Evolutionary conservation across 768 basidiomycete genomes (phyloP).

Genomic region (Russula sp.): DNA sequence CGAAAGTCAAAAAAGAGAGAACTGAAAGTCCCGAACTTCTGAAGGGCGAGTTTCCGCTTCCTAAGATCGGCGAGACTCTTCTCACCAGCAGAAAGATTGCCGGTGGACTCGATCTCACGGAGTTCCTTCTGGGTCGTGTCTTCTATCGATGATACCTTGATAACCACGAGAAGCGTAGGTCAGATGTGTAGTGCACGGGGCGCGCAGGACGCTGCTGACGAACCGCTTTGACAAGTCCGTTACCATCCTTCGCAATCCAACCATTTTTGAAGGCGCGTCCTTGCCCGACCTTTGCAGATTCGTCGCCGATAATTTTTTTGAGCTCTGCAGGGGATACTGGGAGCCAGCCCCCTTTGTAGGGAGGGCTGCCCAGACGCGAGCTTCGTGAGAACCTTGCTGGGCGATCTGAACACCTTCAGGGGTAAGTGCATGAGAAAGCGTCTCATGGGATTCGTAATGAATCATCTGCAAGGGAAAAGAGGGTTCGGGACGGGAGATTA

Average conservation of each 20-base stretch:
- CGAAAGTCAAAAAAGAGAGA: not conserved
- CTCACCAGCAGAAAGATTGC: slow-evolving; percentile 71
- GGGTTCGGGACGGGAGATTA: slow-evolving; percentile 20
- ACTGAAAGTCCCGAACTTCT: slow-evolving; percentile 52
- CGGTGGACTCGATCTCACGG: slow-evolving; percentile 66
- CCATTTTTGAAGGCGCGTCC: slow-evolving; percentile 94
- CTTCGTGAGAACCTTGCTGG: slow-evolving; percentile 87
- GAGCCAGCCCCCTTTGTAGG: slow-evolving; percentile 66
- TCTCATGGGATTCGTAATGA: slow-evolving; percentile 72
- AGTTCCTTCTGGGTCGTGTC: slow-evolving; percentile 78
- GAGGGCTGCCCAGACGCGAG: slow-evolving; percentile 85
- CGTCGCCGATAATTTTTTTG: slow-evolving; percentile 76
- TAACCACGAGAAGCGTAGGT: slow-evolving; percentile 6
- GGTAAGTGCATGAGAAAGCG: slow-evolving; percentile 68
- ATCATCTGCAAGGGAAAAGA: slow-evolving; percentile 61
- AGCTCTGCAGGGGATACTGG: slow-evolving; percentile 67
- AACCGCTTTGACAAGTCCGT: slow-evolving; percentile 82
- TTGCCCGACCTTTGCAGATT: slow-evolving; percentile 90
- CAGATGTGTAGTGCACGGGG: slow-evolving; percentile 27
- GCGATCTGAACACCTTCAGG: slow-evolving; percentile 80
- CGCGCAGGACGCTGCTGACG: slow-evolving; percentile 37
- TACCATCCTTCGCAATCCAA: slow-evolving; percentile 92
- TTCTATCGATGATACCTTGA: slow-evolving; percentile 60
- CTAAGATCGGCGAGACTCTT: slow-evolving; percentile 81
- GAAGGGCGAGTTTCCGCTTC: slow-evolving; percentile 84